phyloP scores from a whole-genome alignment of 2,329 filamentous ascomycete species.

The Fusarium sarcochroum region DNA sequence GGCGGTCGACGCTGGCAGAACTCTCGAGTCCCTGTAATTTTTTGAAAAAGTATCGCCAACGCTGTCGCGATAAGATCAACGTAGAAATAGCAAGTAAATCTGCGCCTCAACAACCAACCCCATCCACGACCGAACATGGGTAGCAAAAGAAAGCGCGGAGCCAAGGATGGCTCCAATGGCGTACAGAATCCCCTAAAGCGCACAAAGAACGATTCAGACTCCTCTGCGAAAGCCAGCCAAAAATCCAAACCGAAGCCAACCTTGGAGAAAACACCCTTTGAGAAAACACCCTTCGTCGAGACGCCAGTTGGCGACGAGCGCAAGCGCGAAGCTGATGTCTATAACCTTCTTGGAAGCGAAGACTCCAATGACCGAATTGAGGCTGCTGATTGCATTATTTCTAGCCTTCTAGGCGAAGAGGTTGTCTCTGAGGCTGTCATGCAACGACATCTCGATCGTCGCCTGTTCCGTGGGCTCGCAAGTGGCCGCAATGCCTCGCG shows the following conservation, averaged over 20 bases:
- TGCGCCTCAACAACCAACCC: slow-evolving; percentile 6
- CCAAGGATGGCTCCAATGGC: slow-evolving; percentile 51
- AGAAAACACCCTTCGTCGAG: slow-evolving; percentile 64
- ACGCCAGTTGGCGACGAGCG: slow-evolving; percentile 66
- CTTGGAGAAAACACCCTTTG: slow-evolving; percentile 54
- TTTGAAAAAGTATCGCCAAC: slow-evolving; percentile 30
- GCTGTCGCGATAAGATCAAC: slow-evolving; percentile 29
- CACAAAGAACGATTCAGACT: slow-evolving; percentile 50
- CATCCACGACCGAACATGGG: slow-evolving; percentile 47
- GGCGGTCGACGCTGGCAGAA: slow-evolving; percentile 46
- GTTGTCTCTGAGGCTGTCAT: slow-evolving; percentile 67
- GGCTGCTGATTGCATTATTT: slow-evolving; percentile 71
- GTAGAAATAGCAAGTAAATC: slow-evolving; percentile 9
- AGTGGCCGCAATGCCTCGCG: slow-evolving; percentile 91
- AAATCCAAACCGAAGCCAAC: slow-evolving; percentile 48
- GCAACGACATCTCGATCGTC: slow-evolving; percentile 71
- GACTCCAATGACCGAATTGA: slow-evolving; percentile 68
- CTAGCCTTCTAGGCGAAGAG: slow-evolving; percentile 66
- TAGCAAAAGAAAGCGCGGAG: slow-evolving; percentile 54
- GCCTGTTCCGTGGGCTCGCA: slow-evolving; percentile 88
- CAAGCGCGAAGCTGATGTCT: slow-evolving; percentile 70
- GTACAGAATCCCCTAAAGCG: slow-evolving; percentile 50
- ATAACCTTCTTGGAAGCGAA: slow-evolving; percentile 73
- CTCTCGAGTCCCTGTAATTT: slow-evolving; percentile 25
- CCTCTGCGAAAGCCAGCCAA: slow-evolving; percentile 35